Base-by-base conservation (phyloP, 345 rosid species). In the Bruguiera parviflora region DNA sequence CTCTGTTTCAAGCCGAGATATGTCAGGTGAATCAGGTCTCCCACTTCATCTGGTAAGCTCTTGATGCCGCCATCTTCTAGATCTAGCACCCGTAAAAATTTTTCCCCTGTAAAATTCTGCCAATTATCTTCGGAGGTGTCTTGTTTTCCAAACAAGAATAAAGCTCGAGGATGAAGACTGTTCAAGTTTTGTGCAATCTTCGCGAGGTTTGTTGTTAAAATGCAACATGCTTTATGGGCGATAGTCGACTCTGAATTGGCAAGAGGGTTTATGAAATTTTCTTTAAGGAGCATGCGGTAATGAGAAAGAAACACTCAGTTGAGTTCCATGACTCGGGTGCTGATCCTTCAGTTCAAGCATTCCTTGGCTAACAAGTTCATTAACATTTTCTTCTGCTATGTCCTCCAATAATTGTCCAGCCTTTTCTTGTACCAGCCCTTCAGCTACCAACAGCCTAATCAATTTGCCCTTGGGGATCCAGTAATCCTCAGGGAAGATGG, bases 1-100 rank as follows among this genome's bases (percentile, higher is more conserved):
- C 68, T 73, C 39, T 65, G 37, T 71, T 75, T 83, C 62, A 80
- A 64, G 49, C 82, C 78, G 53, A 83, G 78, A 76, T 75, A 80
- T 28, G 79, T 61, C 66, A 78, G 78, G 61, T 78, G 84, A 67
- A 80, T 66, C 75, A 80, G 47, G n/a, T 77, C 75, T 62, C 72
- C 82, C 61, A 67, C 81, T 75, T 75, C 78, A 58, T 75, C 79
- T 33, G 81, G 80, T 67, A 75, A 43, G 49, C 72, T 70, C 67
- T 61, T 71, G 69, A 77, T 70, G 47, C 59, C 75, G 55, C 68
- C 71, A 22, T 64, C 67, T 67, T 75, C 84, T 64, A 77, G 67
- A 73, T 80, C 80, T 27, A 83, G 64, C 27, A 80, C 78, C 52
- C 70, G 67, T 22, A 79, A 29, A 62, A 69, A 70, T 58, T 77